phyloP scores from a whole-genome alignment of 2,329 filamentous ascomycete species.

The Aschersonia sp. region DNA sequence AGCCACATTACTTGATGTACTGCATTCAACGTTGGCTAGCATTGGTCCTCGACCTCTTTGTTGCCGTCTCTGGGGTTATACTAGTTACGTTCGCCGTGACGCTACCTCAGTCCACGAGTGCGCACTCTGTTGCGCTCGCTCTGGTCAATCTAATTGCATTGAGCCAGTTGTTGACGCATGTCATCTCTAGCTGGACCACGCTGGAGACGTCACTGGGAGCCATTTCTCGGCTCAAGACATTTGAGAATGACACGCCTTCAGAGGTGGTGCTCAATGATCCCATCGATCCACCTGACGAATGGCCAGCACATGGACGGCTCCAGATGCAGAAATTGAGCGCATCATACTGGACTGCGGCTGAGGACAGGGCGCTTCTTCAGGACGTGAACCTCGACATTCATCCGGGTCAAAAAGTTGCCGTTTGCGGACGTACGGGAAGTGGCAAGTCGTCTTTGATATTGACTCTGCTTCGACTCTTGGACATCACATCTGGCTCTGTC shows the following conservation, averaged over 20 bases:
- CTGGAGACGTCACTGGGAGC: no score
- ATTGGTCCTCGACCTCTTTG: constrained; percentile 29
- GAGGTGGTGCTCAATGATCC: no score
- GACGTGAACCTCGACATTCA: constrained; percentile 14
- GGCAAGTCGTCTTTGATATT: constrained; percentile 22
- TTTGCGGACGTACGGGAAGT: constrained; percentile 28
- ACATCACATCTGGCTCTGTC: constrained; percentile 25
- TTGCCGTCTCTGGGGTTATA: constrained; percentile 28
- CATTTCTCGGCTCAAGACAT: no score
- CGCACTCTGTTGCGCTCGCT: constrained; percentile 13
- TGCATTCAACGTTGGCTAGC: constrained; percentile 36
- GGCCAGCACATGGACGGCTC: constrained; percentile 11
- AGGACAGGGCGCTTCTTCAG: constrained; percentile 10
- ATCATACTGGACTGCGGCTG: constrained; percentile 9
- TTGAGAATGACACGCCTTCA: no score
- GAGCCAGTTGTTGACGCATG: no score
- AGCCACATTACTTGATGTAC: constrained; percentile 24
- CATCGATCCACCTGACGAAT: no score
- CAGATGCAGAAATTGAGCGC: constrained; percentile 14
- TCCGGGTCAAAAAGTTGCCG: constrained; percentile 20
- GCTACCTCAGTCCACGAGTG: constrained; percentile 12
- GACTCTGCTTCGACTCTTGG: constrained; percentile 30
- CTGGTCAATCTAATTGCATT: no score
- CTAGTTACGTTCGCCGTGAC: constrained; percentile 27
- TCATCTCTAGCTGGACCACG: no score